Base-by-base conservation (phyloP, 2,329 filamentous ascomycete genomes). In the Amylocarpus encephaloides region DNA sequence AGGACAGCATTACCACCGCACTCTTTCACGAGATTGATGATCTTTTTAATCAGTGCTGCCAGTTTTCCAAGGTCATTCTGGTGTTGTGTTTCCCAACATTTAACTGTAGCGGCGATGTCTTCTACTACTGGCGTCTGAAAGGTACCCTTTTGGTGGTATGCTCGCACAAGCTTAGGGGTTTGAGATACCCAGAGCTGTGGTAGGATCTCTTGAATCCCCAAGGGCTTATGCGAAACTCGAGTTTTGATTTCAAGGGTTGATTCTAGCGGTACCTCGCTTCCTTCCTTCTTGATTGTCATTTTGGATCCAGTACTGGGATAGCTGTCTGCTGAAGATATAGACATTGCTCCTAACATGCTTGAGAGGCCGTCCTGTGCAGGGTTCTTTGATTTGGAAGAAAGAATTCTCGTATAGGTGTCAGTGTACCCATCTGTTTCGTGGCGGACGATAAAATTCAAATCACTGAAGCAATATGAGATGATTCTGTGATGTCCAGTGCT, bases 211-310 rank as follows among this genome's bases (percentile, higher is more conserved):
- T 55, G 0, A 10, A 73, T 46, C 2, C 53, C n/a, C 13, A 75
- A 54, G 18, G 46, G 59, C 38, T 64, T 70, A 26, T 64, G 56
- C 4, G 36, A 32, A n/a, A 64, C 59, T 1, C 69, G 67, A 6
- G 71, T 75, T 61, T 75, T 75, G 62, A 76, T 69, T 55, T 75
- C 70, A 10, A 75, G 59, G 3, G 64, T 73, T 32, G 66, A 69
- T 32, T 63, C 55, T 6, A 64, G 57, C n/a, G 66, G 61, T 2
- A 71, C 61, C 12, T 12, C 19, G 9, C 15, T 60, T 35, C 70
- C 71, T 48, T 64, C 58, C 43, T 59, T 50, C 52, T 56, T 58
- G 38, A 72, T 60, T 6, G 15, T 55, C 48, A 71, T 57, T 47
- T 56, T 65, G 4, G 66, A 65, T 19, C 46, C 49, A 12, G 50